Evolutionary conservation across 2,329 filamentous ascomycete species (phyloP), one percentile per base, ranked within the genome.

Genomic region (Plectosphaerella cucumerina): DNA sequence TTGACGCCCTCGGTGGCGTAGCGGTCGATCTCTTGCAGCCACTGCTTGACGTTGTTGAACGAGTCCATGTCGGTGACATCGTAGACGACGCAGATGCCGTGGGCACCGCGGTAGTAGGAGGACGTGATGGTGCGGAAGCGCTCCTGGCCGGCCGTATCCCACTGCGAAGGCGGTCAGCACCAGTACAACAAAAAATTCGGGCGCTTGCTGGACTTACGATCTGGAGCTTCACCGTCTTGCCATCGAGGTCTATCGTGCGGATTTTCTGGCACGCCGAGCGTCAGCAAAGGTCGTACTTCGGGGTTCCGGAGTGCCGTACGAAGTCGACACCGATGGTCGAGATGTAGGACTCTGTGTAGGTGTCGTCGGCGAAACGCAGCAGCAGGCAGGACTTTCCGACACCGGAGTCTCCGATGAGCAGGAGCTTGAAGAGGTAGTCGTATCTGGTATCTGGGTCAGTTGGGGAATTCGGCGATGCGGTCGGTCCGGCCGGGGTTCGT

Each of bases 11-110:
- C 94, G 61, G 94, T 99, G 63, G 94, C 94, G 68, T 99, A 97
- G 72, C 94, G 87, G 79, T 99, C 94, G 65, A 99, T 99, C 79
- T 99, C 94, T 75, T 99, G 94, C 56, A 99, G 85, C 94, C 94
- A 99, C 82, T 99, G 94, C 89, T 99, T 97, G 66, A 99, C 94
- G 79, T 97, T 99, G 86, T 99, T 97, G 90, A 99, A 99, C 26
- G 90, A 96, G 73, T 97, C 94, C 93, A 97, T 97, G 73, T 99
- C 94, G 62, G 94, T 99, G 68, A 99, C 94, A 86, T 99, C 94
- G 83, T 97, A 99, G 70, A 99, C 94, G 62, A 99, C 93, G 77
- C 94, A 99, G 77, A 99, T 99, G 65, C 94, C 94, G 77, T 97
- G 94, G 61, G 94, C 94, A 66, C 94, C 94, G 69, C 94, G 90